Conservation (phyloP, 2,329 filamentous ascomycete genomes). For the Decorospora gaudefroyi region DNA sequence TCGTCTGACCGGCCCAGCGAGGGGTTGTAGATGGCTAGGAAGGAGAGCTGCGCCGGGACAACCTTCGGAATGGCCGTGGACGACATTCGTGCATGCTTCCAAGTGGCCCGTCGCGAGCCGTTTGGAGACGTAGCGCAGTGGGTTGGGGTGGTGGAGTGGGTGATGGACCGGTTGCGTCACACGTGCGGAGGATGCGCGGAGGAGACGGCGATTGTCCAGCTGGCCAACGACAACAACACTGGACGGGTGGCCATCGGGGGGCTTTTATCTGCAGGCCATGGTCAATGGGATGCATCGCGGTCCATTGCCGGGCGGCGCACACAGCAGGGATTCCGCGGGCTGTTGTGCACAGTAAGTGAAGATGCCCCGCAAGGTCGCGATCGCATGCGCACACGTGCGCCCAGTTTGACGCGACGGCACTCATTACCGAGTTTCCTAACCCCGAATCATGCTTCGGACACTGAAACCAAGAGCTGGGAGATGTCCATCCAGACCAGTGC, state of each 20-base stretch:
- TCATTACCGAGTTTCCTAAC: conserved; percentile 9
- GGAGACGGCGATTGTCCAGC: conserved; percentile 1
- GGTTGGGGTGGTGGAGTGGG: not conserved
- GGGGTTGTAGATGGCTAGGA: conserved; percentile 94
- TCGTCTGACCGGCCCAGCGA: conserved; percentile 73
- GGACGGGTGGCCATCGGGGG: too few relatives aligned
- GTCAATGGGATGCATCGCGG: not conserved
- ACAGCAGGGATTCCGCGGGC: conserved; percentile 5
- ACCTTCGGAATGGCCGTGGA: conserved; percentile 47
- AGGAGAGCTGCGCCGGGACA: conserved; percentile 82
- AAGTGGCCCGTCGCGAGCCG: conserved; percentile 9
- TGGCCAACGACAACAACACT: conserved; percentile 1
- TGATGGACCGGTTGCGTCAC: conserved; percentile 12
- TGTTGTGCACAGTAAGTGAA: conserved; percentile 10
- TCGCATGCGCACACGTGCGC: conserved; percentile 7
- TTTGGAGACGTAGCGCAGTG: too few relatives aligned
- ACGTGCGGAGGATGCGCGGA: conserved; percentile 6
- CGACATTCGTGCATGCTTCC: conserved; percentile 27
- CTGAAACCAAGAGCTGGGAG: not conserved
- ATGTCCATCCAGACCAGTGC: conserved; percentile 25
- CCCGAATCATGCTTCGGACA: conserved; percentile 16
- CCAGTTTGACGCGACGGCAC: conserved; percentile 8
- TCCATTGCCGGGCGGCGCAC: conserved; percentile 6
- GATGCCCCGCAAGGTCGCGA: conserved; percentile 17
- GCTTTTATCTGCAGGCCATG: conserved; percentile 14